Evolutionary conservation across 805 yeast genomes (phyloP), one percentile per base, ranked within the genome.

Genomic region (Nakazawaea ishiwadae): DNA sequence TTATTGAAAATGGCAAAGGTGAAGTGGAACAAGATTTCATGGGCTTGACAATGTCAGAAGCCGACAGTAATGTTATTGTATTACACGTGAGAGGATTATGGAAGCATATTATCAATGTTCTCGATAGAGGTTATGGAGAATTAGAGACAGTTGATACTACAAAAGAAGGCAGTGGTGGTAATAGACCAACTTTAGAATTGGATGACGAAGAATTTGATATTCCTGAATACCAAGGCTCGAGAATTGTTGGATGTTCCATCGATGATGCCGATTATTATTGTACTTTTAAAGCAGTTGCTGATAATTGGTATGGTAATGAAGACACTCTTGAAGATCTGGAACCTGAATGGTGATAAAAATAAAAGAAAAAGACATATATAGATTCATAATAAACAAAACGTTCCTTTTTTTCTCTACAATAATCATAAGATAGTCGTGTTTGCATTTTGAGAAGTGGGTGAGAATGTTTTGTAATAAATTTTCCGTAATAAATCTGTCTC

Each of bases 61-160:
- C 63, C 7, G 73, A 68, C 48, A 48, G 51, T 21, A 65, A 68
- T 12, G 65, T 65, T 12, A 60, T 60, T 36, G 50, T 58, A 10
- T 44, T 68, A 12, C 63, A 65, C 42, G 51, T 68, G 9, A 55
- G 51, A 36, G 67, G 68, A 2, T 41, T 66, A 4, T 49, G 68
- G 36, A 49, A 48, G 12, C 52, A 50, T 8, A n/a, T 44, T 9
- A 21, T 35, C 12, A 37, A 18, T 23, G 40, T 36, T 3, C 14
- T 40, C 16, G 31, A 29, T 12, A 21, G 17, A 4, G 44, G 44
- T 11, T 3, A 9, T 11, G 39, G 39, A 11, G 23, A 20, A 15
- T 29, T 35, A n/a, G 28, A 40, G 17, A 30, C 39, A 6, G 44
- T 29, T 5, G 39, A 40, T 18, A 35, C 39, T 4, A 35, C 39